Evolutionary conservation across 2,329 filamentous ascomycete genomes (phyloP), one percentile per base, ranked within the genome.

Genomic region (Helicocarpus griseus): DNA sequence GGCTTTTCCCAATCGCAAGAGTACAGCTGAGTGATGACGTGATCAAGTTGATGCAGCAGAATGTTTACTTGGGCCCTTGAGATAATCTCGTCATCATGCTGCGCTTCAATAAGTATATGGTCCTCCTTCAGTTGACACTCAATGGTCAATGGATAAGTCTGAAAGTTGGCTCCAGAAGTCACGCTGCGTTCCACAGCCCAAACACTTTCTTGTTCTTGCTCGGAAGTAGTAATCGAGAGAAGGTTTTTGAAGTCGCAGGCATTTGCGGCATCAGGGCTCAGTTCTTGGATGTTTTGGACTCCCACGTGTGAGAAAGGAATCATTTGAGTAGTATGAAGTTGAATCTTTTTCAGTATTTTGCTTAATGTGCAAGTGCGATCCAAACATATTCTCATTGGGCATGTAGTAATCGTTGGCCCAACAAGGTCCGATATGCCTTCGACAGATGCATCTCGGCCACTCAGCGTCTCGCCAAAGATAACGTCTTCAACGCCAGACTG

Each of bases 241-340:
- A 71, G 57, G 45, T 63, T 71, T 38, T 68, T 63, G 54, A 71
- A 68, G 11, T 68, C 60, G 51, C 66, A 70, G 35, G 67, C 67
- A 13, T 60, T 55, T n/a, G 61, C 60, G 6, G 63, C 60, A 49
- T 69, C 64, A 1, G 73, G 65, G 55, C 75, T 77, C n/a, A 80
- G 62, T n/a, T 70, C 67, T 19, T 78, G 75, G 52, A 72, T 72
- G 47, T 71, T 65, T 48, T 70, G 69, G 13, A 73, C 43, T 9
- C 41, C 41, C 11, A 17, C 8, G 21, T 85, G 80, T 64, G 85
- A 78, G 58, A 81, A 76, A 0, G 78, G 76, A 2, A 82, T 81
- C 47, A 77, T 72, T 7, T 71, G 66, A 0, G 78, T 68, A 0
- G 73, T 75, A 48, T 74, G 71, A 28, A 76, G 66, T 36, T 83